Evolutionary conservation across 2,329 filamentous ascomycete genomes (phyloP).

Genomic region (Phialophora chinensis): DNA sequence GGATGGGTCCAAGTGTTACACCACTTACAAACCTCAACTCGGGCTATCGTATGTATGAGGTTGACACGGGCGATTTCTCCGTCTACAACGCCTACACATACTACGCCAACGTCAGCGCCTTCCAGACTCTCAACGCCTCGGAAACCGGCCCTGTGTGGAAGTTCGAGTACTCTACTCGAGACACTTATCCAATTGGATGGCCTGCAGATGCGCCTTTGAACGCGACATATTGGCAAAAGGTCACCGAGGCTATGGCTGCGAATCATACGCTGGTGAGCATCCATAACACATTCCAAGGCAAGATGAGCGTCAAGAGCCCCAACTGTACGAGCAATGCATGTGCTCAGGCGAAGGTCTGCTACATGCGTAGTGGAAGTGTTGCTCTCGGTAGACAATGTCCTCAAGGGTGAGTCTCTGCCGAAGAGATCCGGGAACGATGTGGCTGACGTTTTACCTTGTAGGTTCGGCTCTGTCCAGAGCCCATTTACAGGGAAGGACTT

Average conservation of each 20-base stretch:
- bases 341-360: slow-evolving; percentile 62
- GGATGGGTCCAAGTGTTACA: slow-evolving; percentile 60
- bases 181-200: slow-evolving; percentile 57
- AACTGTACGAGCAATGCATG: slow-evolving; percentile 61
- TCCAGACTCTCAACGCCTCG: slow-evolving; percentile 45
- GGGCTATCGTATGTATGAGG: slow-evolving; percentile 61
- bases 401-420: slow-evolving; percentile 52
- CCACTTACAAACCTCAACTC: slow-evolving; percentile 62
- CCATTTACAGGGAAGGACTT: slow-evolving; percentile 23
- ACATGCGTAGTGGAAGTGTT: slow-evolving; percentile 63
- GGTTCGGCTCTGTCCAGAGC: slow-evolving; percentile 26
- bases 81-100: slow-evolving; percentile 62
- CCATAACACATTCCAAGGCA: slow-evolving; percentile 61
- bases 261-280: slow-evolving; percentile 56
- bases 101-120: slow-evolving; percentile 58
- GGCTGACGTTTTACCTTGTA: background rate
- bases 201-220: slow-evolving; percentile 59
- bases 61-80: slow-evolving; percentile 61
- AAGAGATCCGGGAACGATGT: background rate
- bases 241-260: slow-evolving; percentile 63
- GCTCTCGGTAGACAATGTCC: slow-evolving; percentile 59
- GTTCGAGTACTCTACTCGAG: slow-evolving; percentile 60
- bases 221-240: slow-evolving; percentile 64
- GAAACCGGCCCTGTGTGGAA: slow-evolving; percentile 54
- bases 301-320: slow-evolving; percentile 57